phyloP scores from a whole-genome alignment of 2,329 filamentous ascomycete species.

The Alternaria ventricosa region DNA sequence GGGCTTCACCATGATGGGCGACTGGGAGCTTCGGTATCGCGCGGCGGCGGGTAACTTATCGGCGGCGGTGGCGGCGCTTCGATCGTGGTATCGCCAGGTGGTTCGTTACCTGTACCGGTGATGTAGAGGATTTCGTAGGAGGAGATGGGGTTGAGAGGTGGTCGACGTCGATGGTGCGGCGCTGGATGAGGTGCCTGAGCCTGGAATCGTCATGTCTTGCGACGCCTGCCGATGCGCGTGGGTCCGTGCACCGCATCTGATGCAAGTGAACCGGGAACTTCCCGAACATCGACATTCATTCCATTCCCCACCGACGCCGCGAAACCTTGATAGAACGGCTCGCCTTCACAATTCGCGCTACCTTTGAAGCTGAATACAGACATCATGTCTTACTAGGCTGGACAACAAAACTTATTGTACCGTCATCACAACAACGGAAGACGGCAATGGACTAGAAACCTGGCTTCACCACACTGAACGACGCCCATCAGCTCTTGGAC shows the following conservation, averaged over 20 bases:
- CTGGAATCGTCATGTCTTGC: slow-evolving; percentile 20
- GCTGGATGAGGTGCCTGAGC: slow-evolving; percentile 9
- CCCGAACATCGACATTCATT: neutral
- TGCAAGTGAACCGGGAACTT: neutral
- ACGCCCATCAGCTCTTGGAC: neutral
- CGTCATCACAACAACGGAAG: neutral
- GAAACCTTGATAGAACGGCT: neutral
- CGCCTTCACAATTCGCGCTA: neutral
- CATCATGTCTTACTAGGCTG: neutral
- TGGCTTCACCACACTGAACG: neutral
- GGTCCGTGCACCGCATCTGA: slow-evolving; percentile 6
- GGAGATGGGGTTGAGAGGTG: neutral
- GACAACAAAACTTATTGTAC: neutral
- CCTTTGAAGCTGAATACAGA: neutral
- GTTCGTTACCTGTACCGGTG: neutral
- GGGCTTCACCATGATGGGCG: slow-evolving; percentile 87
- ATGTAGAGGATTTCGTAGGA: neutral
- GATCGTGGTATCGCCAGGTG: neutral
- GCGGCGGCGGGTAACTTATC: slow-evolving; percentile 21
- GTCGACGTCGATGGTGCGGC: slow-evolving; percentile 9
- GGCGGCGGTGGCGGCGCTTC: slow-evolving; percentile 14
- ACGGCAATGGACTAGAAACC: neutral
- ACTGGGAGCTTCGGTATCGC: slow-evolving; percentile 11
- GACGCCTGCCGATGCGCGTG: slow-evolving; percentile 7
- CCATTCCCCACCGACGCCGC: neutral